Evolutionary conservation across 2,329 filamentous ascomycete species (phyloP).

Genomic region (Ophiocordyceps australis): DNA sequence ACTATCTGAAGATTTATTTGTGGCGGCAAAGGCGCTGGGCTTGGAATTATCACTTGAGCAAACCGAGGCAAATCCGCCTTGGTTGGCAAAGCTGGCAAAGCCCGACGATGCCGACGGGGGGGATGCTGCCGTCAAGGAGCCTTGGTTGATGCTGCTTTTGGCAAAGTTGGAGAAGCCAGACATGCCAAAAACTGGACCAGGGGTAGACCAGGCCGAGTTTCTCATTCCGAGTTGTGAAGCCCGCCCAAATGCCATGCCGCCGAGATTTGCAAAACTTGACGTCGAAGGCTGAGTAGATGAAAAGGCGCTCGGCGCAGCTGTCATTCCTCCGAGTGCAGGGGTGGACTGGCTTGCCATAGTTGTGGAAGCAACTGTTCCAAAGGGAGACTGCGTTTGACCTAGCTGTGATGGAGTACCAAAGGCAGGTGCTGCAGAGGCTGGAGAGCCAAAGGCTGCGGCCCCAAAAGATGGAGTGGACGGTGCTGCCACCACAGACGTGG

Average conservation of each 20-base stretch:
- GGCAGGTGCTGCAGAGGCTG: constrained; percentile 16
- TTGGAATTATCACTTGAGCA: constrained; percentile 14
- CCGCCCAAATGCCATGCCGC: constrained; percentile 33
- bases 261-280: constrained; percentile 30
- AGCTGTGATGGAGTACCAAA: constrained; percentile 30
- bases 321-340: constrained; percentile 14
- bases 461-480: constrained; percentile 11
- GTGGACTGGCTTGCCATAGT: constrained; percentile 10
- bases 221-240: constrained; percentile 27
- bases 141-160: constrained; percentile 13
- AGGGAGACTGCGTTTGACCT: constrained; percentile 32
- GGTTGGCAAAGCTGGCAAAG: constrained; percentile 34
- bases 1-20: constrained; percentile 16
- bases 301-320: constrained; percentile 28
- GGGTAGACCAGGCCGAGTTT: constrained; percentile 32
- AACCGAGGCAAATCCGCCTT: constrained; percentile 35
- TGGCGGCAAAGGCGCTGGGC: constrained; percentile 17
- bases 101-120: constrained; percentile 19
- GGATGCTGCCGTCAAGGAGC: constrained; percentile 16
- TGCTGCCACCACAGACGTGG: constrained; percentile 11
- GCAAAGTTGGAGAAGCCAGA: constrained; percentile 25
- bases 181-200: constrained; percentile 34
- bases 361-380: constrained; percentile 20
- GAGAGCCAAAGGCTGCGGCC: constrained; percentile 21
- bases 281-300: constrained; percentile 16